These are phyloP conservation scores for Diddensiella transvaalensis DNA, from an alignment of 805 yeast species.

Conservation along the genomic window DNA sequence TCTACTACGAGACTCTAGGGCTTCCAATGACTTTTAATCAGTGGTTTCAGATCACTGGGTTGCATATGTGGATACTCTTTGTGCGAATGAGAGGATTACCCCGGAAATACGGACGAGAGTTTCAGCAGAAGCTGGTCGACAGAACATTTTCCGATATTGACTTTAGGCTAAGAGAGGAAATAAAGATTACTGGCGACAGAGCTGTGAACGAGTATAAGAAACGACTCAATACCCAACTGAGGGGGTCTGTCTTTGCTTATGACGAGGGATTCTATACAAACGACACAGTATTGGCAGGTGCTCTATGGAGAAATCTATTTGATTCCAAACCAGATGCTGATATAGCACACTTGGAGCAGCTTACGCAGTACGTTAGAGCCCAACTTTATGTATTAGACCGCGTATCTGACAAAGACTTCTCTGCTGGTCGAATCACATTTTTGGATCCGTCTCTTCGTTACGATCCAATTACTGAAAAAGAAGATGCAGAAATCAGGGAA, in stretches of 20 bases:
- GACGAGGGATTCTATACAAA: constrained; percentile 87
- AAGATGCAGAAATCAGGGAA: constrained; percentile 15
- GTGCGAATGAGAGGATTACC: constrained; percentile 98
- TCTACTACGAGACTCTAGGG: constrained; percentile 79
- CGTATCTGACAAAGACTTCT: constrained; percentile 89
- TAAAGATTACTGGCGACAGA: constrained; percentile 77
- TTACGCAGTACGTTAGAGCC: constrained; percentile 84
- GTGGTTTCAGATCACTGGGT: constrained; percentile 88
- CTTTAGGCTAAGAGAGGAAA: constrained; percentile 74
- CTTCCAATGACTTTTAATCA: constrained; percentile 88
- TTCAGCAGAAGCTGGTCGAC: constrained; percentile 89
- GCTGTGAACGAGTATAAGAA: constrained; percentile 82
- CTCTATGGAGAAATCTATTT: constrained; percentile 73
- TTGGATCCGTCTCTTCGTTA: constrained; percentile 79
- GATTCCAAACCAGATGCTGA: constrained; percentile 80
- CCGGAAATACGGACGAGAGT: constrained; percentile 77
- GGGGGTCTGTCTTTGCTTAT: constrained; percentile 85
- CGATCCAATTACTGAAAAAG: constrained; percentile 51
- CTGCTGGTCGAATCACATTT: constrained; percentile 82
- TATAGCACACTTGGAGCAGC: constrained; percentile 77
- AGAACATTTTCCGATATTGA: constrained; percentile 89
- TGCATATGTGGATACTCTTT: constrained; percentile 91
- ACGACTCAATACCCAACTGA: constrained; percentile 83
- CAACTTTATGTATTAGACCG: constrained; percentile 83
- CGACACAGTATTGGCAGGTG: constrained; percentile 40